phyloP scores from a whole-genome alignment of 352 stramenopile species.

The Pythium plurisporium region DNA sequence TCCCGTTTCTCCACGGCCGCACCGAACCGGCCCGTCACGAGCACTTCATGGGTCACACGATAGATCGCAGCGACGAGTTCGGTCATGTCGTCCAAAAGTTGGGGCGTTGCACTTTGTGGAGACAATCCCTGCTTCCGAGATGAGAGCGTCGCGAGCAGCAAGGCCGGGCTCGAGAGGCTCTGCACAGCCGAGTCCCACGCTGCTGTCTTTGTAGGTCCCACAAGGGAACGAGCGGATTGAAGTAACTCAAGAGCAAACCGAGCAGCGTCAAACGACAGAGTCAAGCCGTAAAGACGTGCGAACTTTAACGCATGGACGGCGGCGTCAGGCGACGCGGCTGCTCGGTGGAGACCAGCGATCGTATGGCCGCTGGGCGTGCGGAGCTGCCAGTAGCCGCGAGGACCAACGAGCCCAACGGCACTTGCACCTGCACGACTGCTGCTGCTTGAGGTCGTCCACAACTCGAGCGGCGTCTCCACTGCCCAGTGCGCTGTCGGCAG shows the following conservation, averaged over 20 bases:
- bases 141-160: slow-evolving; percentile 60
- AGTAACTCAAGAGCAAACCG: slow-evolving; percentile 61
- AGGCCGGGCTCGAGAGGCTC: slow-evolving; percentile 55
- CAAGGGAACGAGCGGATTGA: slow-evolving; percentile 19
- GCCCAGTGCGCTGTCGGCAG: slow-evolving; percentile 26
- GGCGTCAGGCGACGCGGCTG: neutral
- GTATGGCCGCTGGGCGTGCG: slow-evolving; percentile 43
- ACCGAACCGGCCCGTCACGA: slow-evolving; percentile 37
- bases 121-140: no score
- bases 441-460: slow-evolving; percentile 12
- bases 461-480: slow-evolving; percentile 15
- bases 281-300: slow-evolving; percentile 32
- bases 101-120: no score
- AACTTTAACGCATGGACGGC: slow-evolving; percentile 1
- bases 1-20: slow-evolving; percentile 29
- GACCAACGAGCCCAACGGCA: slow-evolving; percentile 49
- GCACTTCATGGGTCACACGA: slow-evolving; percentile 41
- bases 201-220: neutral
- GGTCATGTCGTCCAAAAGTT: slow-evolving; percentile 54
- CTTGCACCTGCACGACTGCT: slow-evolving; percentile 31
- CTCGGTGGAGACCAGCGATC: slow-evolving; percentile 21
- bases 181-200: slow-evolving; percentile 25
- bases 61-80: slow-evolving; percentile 50
- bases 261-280: slow-evolving; percentile 51
- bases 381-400: slow-evolving; percentile 62